phyloP scores from a whole-genome alignment of 73 alveolate genomes.

The Paramecium tetraurelia region DNA sequence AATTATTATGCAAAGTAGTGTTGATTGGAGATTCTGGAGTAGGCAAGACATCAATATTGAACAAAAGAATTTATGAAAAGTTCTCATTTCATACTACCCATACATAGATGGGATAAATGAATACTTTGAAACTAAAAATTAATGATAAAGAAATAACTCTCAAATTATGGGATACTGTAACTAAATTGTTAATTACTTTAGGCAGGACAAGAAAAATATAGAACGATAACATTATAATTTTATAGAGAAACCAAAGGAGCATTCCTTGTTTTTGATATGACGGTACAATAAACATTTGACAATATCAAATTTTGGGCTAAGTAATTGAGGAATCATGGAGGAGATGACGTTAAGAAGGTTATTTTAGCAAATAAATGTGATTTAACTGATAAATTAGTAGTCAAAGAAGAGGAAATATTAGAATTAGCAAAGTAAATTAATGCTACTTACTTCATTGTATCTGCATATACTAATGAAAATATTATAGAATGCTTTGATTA shows the following conservation, averaged over 20 bases:
- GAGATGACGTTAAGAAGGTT: slow-evolving; percentile 4
- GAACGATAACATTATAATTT: background rate
- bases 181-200: background rate
- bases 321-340: slow-evolving; percentile 27
- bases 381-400: slow-evolving; percentile 18
- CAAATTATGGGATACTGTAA: slow-evolving; percentile 39
- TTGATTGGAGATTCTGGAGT: slow-evolving; percentile 47
- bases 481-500: background rate
- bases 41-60: slow-evolving; percentile 28
- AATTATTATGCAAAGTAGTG: slow-evolving; percentile 15
- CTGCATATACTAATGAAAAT: background rate
- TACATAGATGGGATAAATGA: background rate
- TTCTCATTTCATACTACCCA: background rate
- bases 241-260: slow-evolving; percentile 37
- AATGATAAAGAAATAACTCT: background rate
- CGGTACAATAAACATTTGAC: background rate
- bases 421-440: slow-evolving; percentile 1
- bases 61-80: slow-evolving; percentile 12
- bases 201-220: slow-evolving; percentile 32
- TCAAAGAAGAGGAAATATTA: background rate
- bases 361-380: slow-evolving; percentile 39
- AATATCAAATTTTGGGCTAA: slow-evolving; percentile 38
- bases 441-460: background rate
- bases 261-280: slow-evolving; percentile 36
- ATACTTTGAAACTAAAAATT: background rate